Percentiles rank a stretch among this genome's conserved stretches.
These are phyloP conservation scores for Ceratobasidium sp. DNA, from an alignment of 1,284 basidiomycete species.

Conservation along the genomic window DNA sequence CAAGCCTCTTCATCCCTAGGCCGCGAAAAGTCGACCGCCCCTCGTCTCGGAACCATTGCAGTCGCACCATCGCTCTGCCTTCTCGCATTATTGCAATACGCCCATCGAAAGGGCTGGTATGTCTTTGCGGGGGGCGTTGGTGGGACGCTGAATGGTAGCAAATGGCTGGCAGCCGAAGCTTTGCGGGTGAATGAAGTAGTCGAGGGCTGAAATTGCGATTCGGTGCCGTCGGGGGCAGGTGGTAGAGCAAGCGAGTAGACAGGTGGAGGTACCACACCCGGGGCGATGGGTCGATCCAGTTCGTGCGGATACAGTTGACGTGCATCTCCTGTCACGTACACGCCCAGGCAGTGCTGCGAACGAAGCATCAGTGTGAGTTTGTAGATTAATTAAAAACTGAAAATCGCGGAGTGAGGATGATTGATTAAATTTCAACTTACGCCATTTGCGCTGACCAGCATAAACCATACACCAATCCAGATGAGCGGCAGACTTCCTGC, in stretches of 20 bases:
- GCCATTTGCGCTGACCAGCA: conserved; percentile 22
- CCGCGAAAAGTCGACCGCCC: neutral
- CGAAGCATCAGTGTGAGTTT: neutral
- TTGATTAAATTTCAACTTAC: conserved; percentile 21
- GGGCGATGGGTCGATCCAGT: neutral
- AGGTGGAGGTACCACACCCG: conserved; percentile 5
- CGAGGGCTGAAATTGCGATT: neutral
- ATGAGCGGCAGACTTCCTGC: conserved; percentile 24
- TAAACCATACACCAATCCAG: conserved; percentile 33
- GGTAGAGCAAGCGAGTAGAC: conserved; percentile 14
- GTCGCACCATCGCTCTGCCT: conserved; percentile 1
- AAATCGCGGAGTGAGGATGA: neutral
- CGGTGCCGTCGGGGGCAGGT: neutral
- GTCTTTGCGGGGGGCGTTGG: neutral
- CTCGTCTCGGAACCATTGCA: neutral
- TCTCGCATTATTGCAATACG: neutral
- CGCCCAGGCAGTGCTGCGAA: conserved; percentile 11
- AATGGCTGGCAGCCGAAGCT: neutral
- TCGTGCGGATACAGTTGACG: conserved; percentile 33
- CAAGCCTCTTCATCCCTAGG: neutral
- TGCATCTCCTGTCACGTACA: conserved; percentile 29
- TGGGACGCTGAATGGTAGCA: neutral
- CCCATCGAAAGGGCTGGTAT: neutral
- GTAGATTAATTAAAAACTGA: neutral
- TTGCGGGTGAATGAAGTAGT: conserved; percentile 3